Evolutionary conservation across 2,329 filamentous ascomycete species (phyloP).

Genomic region (Epichloe coenophiala): DNA sequence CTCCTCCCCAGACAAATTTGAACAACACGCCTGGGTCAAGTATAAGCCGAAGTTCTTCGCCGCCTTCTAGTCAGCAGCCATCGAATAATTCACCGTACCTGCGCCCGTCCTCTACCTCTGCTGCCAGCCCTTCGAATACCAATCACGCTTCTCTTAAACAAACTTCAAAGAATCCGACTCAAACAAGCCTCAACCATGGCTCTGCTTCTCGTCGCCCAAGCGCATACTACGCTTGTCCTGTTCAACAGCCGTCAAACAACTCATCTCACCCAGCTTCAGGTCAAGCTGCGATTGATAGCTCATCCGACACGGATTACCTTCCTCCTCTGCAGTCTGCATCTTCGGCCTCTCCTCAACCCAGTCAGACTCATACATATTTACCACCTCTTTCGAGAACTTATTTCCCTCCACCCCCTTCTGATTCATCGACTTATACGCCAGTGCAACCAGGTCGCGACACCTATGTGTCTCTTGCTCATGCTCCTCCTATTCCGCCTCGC

Average conservation of each 20-base stretch:
- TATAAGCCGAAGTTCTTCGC: background rate
- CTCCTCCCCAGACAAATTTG: too few relatives aligned
- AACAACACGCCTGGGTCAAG: too few relatives aligned
- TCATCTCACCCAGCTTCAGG: too few relatives aligned
- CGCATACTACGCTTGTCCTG: too few relatives aligned
- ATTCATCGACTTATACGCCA: background rate
- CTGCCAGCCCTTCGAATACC: background rate
- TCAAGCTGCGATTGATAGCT: background rate
- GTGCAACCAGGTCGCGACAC: background rate
- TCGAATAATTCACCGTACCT: background rate
- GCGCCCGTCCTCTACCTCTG: background rate
- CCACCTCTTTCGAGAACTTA: background rate
- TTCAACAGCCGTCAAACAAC: too few relatives aligned
- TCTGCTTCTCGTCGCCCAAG: too few relatives aligned
- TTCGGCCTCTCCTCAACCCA: background rate
- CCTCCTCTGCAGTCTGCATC: background rate
- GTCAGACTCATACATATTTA: background rate
- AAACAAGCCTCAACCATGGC: too few relatives aligned
- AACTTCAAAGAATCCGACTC: too few relatives aligned
- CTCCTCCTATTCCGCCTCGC: background rate
- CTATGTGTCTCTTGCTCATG: background rate
- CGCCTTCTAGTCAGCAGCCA: background rate
- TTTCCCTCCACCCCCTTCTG: background rate
- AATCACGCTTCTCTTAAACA: too few relatives aligned
- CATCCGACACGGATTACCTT: background rate